Evolutionary conservation across 805 yeast species (phyloP).

Genomic region (Metschnikowia corniflorae): DNA sequence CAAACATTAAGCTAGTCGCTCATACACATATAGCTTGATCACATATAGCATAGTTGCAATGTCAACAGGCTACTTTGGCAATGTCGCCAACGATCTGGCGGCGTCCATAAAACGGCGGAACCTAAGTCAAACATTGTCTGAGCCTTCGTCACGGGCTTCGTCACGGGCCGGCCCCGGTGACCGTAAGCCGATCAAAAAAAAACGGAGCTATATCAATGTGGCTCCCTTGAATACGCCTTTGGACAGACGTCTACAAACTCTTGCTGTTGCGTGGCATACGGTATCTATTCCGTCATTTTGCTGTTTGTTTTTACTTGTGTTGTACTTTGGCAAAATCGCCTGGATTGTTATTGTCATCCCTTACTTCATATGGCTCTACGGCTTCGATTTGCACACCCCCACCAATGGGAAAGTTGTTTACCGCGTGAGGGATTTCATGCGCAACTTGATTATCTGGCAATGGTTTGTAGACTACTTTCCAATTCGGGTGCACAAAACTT

Average conservation of each 20-base stretch:
- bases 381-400: constrained; percentile 63
- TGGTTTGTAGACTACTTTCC: constrained; percentile 81
- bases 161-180: constrained; percentile 4
- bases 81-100: no score
- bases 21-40: no score
- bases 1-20: no score
- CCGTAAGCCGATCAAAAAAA: constrained; percentile 3
- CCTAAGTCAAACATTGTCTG: neutral
- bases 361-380: constrained; percentile 54
- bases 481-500: constrained; percentile 61
- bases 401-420: constrained; percentile 66
- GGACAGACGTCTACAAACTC: constrained; percentile 58
- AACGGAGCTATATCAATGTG: constrained; percentile 27
- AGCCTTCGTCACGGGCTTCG: neutral
- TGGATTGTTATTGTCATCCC: constrained; percentile 67
- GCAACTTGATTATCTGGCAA: constrained; percentile 59
- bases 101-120: neutral
- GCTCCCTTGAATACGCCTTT: constrained; percentile 59
- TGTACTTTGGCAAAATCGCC: constrained; percentile 49
- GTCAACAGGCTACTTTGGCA: neutral
- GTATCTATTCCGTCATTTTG: constrained; percentile 61
- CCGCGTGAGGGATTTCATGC: constrained; percentile 54
- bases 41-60: no score
- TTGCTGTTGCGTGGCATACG: constrained; percentile 70
- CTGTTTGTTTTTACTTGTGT: constrained; percentile 48